These are phyloP conservation scores for Aureobasidium sp. DNA, from an alignment of 2,329 filamentous ascomycete genomes.

Conservation along the genomic window DNA sequence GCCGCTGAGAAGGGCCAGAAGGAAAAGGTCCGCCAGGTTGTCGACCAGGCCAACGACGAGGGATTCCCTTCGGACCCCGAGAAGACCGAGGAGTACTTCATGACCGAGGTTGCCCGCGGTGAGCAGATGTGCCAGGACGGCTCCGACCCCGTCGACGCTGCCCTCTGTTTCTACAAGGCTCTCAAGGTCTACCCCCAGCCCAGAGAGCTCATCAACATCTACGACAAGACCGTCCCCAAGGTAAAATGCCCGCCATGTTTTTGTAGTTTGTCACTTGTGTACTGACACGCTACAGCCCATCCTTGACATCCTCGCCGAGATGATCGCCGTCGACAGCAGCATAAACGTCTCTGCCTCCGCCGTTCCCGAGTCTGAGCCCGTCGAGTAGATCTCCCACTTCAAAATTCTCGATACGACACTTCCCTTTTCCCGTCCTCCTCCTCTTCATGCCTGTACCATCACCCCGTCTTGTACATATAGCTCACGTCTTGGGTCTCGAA, in stretches of 20 bases:
- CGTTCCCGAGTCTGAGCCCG: constrained; percentile 20
- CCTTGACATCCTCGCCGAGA: constrained; percentile 91
- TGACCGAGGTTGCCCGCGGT: constrained; percentile 85
- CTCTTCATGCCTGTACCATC: constrained; percentile 11
- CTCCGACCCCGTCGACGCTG: constrained; percentile 67
- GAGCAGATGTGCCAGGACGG: constrained; percentile 75
- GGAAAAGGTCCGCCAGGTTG: constrained; percentile 62
- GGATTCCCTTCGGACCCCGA: constrained; percentile 86
- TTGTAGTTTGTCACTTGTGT: background rate
- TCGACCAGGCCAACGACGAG: constrained; percentile 78
- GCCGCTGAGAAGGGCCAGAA: constrained; percentile 57
- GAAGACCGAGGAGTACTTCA: constrained; percentile 93
- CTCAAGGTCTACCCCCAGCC: constrained; percentile 97
- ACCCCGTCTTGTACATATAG: constrained; percentile 13
- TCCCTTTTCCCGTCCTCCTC: background rate
- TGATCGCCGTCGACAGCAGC: constrained; percentile 85
- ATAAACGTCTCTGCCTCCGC: constrained; percentile 26
- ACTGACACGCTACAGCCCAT: constrained; percentile 54
- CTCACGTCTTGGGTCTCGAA: constrained; percentile 1
- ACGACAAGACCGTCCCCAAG: constrained; percentile 98
- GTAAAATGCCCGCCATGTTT: constrained; percentile 34
- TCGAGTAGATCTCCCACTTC: constrained; percentile 19
- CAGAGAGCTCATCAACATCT: constrained; percentile 86
- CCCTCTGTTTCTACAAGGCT: constrained; percentile 94
- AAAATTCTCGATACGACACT: background rate